These are phyloP conservation scores for Gymnopilus dilepis DNA, from an alignment of 768 basidiomycete genomes.

Conservation along the genomic window DNA sequence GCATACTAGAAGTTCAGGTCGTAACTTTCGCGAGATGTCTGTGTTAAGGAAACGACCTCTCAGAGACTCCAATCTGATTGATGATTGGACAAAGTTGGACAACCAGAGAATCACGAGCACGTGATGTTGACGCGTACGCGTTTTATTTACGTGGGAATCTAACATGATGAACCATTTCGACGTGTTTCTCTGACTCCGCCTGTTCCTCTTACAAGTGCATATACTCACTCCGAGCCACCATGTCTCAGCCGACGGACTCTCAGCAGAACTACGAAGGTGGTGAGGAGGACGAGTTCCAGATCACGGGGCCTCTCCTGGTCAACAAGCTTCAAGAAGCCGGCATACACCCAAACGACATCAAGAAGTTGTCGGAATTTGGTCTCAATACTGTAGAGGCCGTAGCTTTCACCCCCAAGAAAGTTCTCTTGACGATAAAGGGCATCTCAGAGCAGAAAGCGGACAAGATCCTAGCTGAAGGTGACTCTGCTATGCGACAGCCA, in stretches of 20 bases:
- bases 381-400: conserved; percentile 94
- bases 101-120: conserved; percentile 30
- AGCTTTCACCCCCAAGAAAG: conserved; percentile 96
- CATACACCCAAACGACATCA: conserved; percentile 88
- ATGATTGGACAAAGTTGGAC: no score
- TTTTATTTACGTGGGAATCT: conserved; percentile 33
- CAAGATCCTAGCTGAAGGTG: conserved; percentile 92
- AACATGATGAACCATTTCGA: conserved; percentile 3
- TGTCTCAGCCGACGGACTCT: conserved; percentile 63
- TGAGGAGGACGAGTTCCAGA: conserved; percentile 59
- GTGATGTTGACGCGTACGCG: conserved; percentile 35
- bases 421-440: conserved; percentile 88
- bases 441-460: conserved; percentile 98
- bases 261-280: conserved; percentile 43
- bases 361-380: conserved; percentile 93
- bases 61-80: no score
- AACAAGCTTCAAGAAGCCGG: conserved; percentile 88
- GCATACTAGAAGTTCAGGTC: no score
- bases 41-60: no score
- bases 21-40: no score
- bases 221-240: conserved; percentile 25
- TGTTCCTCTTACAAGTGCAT: not conserved
- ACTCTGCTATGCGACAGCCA: no score
- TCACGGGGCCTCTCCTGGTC: conserved; percentile 85
- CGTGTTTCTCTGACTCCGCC: not conserved